phyloP scores from a whole-genome alignment of 331 rosid genomes.

The Stylosanthes scabra region DNA sequence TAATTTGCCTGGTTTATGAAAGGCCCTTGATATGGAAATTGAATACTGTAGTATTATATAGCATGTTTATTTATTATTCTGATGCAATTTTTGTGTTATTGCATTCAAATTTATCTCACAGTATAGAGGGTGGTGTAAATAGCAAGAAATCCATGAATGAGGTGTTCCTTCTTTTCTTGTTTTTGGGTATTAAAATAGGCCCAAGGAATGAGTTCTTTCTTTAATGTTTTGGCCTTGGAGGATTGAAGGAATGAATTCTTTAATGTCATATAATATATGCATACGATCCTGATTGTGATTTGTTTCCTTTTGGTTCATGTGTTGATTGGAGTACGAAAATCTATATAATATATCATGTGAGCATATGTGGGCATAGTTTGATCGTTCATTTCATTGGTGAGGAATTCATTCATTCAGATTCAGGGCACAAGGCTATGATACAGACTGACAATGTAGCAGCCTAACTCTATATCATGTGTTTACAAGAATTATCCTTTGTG shows the following conservation, averaged over 20 bases:
- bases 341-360: background rate
- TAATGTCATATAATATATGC: background rate
- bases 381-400: background rate
- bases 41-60: background rate
- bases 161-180: too few relatives aligned
- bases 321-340: background rate
- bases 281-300: background rate
- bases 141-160: background rate
- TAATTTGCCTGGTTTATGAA: background rate
- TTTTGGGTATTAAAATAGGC: background rate
- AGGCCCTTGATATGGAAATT: conserved; percentile 2
- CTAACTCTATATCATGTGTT: background rate
- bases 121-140: background rate
- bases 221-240: too few relatives aligned
- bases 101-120: background rate
- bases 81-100: background rate
- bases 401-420: background rate
- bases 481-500: too few relatives aligned
- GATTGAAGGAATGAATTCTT: too few relatives aligned
- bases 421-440: too few relatives aligned
- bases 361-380: background rate
- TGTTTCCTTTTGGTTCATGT: background rate
- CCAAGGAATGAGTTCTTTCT: too few relatives aligned
- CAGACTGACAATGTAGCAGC: too few relatives aligned
- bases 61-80: background rate